Evolutionary conservation across 805 yeast genomes (phyloP).

Genomic region (Metschnikowia koreensis): DNA sequence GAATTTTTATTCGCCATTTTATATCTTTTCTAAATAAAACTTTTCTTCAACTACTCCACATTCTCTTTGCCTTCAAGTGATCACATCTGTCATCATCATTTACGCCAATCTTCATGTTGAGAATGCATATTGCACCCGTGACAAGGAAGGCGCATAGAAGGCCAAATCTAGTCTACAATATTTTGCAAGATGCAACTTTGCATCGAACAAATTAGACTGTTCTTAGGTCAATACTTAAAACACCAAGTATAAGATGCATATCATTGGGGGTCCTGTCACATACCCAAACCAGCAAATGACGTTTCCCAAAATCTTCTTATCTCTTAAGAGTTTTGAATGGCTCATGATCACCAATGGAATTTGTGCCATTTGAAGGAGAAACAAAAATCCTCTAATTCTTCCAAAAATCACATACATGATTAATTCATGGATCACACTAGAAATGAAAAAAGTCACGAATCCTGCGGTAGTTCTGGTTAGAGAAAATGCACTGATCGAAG

Average conservation of each 20-base stretch:
- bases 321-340: conserved; percentile 54
- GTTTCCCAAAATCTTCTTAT: conserved; percentile 66
- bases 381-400: conserved; percentile 74
- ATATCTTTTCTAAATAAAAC: too few species aligned
- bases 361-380: conserved; percentile 83
- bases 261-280: conserved; percentile 82
- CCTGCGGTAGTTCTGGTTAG: conserved; percentile 70
- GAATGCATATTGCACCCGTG: too few species aligned
- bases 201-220: too few species aligned
- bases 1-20: too few species aligned
- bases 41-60: too few species aligned
- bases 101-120: too few species aligned
- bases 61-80: too few species aligned
- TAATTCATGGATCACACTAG: conserved; percentile 83
- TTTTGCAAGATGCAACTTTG: too few species aligned
- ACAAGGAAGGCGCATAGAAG: too few species aligned
- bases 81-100: too few species aligned
- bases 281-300: conserved; percentile 90
- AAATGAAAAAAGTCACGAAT: conserved; percentile 70
- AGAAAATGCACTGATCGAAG: conserved; percentile 73
- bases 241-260: conserved; percentile 79
- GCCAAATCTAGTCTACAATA: too few species aligned
- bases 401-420: conserved; percentile 89
- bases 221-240: conserved; percentile 5
- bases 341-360: conserved; percentile 72